These are phyloP conservation scores for Neohortaea acidophila DNA, from an alignment of 495 filamentous ascomycete species.

Conservation along the genomic window DNA sequence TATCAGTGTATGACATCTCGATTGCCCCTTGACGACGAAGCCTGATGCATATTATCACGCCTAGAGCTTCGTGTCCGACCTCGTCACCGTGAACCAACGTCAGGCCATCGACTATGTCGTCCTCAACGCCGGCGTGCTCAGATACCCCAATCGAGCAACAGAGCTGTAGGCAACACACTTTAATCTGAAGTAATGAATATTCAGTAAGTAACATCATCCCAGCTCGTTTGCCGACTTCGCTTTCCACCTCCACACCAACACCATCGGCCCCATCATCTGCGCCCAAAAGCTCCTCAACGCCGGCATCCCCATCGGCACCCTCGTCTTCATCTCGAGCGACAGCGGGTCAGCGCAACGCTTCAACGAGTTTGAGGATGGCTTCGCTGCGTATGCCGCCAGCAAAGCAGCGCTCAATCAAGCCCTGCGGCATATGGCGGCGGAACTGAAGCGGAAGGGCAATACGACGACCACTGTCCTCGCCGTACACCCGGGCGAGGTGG, in stretches of 20 bases:
- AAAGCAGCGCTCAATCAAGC: conserved; percentile 46
- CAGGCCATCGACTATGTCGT: conserved; percentile 36
- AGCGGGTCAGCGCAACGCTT: conserved; percentile 34
- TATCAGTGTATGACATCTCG: conserved; percentile 29
- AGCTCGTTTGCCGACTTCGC: conserved; percentile 38
- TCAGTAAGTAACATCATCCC: too few species aligned
- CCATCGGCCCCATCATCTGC: conserved; percentile 41
- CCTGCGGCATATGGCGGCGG: conserved; percentile 40
- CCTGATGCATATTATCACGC: background rate
- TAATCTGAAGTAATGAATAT: too few species aligned
- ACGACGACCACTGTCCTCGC: conserved; percentile 36
- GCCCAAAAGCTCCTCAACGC: conserved; percentile 37
- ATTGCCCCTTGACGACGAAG: too few species aligned
- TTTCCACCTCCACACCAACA: conserved; percentile 41
- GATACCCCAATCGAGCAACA: conserved; percentile 42
- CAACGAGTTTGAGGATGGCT: conserved; percentile 41
- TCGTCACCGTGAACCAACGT: conserved; percentile 21
- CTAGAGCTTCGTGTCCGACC: conserved; percentile 24
- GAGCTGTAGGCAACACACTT: conserved; percentile 41
- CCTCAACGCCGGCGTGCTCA: conserved; percentile 42
- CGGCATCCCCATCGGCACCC: conserved; percentile 30
- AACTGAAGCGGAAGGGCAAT: conserved; percentile 33
- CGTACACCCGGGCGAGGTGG: conserved; percentile 43
- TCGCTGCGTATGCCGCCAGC: conserved; percentile 42
- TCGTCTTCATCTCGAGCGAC: conserved; percentile 40